Conservation (phyloP, 148 eudicot species). For the Rhododendron mucronatum region DNA sequence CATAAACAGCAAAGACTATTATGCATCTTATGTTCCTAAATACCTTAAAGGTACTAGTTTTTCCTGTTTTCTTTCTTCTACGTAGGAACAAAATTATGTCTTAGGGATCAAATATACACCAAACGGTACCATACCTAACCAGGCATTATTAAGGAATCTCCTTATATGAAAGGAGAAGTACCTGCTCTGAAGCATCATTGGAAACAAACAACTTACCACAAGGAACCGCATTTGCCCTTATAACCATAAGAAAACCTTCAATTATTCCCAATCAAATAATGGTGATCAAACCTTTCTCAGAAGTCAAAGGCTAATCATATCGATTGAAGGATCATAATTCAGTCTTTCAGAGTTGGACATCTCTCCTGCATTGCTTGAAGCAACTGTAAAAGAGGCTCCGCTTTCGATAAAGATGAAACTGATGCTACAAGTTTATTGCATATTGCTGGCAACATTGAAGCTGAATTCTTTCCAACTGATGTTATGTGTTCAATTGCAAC, state of each 20-base stretch:
- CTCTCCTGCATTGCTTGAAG: slow-evolving; percentile 31
- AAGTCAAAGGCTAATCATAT: background rate
- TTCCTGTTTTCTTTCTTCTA: background rate
- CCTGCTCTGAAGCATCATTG: background rate
- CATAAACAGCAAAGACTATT: background rate
- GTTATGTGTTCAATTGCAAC: slow-evolving; percentile 50
- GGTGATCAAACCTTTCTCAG: background rate
- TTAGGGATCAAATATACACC: background rate
- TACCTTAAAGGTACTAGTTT: background rate
- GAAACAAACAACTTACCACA: background rate
- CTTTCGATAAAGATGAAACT: slow-evolving; percentile 48
- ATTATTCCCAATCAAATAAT: background rate
- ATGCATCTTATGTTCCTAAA: background rate
- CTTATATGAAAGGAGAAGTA: background rate
- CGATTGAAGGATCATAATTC: background rate
- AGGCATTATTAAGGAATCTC: background rate
- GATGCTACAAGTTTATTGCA: slow-evolving; percentile 36
- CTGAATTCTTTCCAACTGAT: slow-evolving; percentile 41
- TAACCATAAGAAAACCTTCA: background rate
- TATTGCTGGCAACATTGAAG: slow-evolving; percentile 35
- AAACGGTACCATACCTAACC: background rate
- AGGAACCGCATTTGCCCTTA: background rate
- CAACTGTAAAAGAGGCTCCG: slow-evolving; percentile 38
- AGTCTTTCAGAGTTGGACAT: background rate
- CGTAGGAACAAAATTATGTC: background rate